phyloP scores from a whole-genome alignment of 2,329 filamentous ascomycete genomes.

The Colletotrichum eremochloae region DNA sequence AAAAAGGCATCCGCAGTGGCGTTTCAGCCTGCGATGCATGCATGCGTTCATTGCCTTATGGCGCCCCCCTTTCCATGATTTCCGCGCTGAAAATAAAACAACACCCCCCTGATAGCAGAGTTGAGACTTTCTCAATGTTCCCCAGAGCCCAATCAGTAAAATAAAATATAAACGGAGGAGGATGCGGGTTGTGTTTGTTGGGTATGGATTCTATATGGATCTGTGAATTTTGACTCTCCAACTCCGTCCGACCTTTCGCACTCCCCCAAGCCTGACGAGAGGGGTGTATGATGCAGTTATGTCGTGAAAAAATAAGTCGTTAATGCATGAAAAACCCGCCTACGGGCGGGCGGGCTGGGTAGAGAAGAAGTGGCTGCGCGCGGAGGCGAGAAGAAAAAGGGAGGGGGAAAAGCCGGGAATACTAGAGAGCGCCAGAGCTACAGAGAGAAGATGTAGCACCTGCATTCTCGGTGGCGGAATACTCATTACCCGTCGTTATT shows the following conservation, averaged over 20 bases:
- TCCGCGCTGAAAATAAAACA: neutral
- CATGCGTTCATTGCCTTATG: slow-evolving; percentile 4
- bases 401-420: too few species aligned
- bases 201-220: neutral
- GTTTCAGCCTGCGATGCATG: slow-evolving; percentile 6
- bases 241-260: slow-evolving; percentile 18
- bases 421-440: neutral
- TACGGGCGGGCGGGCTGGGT: neutral
- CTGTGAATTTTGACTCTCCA: neutral
- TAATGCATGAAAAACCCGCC: slow-evolving; percentile 1
- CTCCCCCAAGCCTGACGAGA: slow-evolving; percentile 6
- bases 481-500: neutral
- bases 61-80: slow-evolving; percentile 1
- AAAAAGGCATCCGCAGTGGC: neutral
- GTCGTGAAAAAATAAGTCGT: slow-evolving; percentile 11
- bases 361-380: neutral
- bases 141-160: neutral
- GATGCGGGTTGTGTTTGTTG: slow-evolving; percentile 7
- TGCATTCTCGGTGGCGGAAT: neutral
- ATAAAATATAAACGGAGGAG: neutral
- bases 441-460: too few species aligned
- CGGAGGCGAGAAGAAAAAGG: neutral
- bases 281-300: slow-evolving; percentile 17
- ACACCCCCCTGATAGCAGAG: neutral
- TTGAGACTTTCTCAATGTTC: neutral